Evolutionary conservation across 129 eudicot species (phyloP).

Genomic region (Chrysanthemum seticuspe): DNA sequence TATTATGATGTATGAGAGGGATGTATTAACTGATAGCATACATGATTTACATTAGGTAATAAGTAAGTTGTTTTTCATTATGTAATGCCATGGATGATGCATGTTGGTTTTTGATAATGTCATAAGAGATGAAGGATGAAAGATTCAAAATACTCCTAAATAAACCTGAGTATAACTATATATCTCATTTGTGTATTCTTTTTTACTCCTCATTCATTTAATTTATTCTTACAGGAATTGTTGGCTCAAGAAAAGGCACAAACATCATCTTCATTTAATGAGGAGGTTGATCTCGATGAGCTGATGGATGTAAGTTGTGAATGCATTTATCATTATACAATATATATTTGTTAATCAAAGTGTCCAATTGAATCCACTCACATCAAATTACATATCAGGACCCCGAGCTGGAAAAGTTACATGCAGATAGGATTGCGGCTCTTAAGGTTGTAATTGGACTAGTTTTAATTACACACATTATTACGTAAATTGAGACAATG

Average conservation of each 20-base stretch:
- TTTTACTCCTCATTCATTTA: not conserved
- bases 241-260: slow-evolving; percentile 73
- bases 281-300: slow-evolving; percentile 89
- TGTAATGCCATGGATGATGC: not conserved
- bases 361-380: slow-evolving; percentile 3
- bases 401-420: slow-evolving; percentile 94
- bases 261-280: slow-evolving; percentile 45
- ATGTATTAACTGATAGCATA: not conserved
- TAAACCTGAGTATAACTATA: no score
- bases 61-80: not conserved
- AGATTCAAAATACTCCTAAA: no score
- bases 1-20: not conserved
- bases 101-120: no score
- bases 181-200: no score
- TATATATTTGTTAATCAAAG: not conserved
- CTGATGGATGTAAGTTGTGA: slow-evolving; percentile 90
- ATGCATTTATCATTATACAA: no score
- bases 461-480: not conserved
- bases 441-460: slow-evolving; percentile 57
- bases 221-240: slow-evolving; percentile 51
- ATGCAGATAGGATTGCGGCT: slow-evolving; percentile 80
- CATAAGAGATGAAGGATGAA: no score
- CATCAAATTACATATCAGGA: slow-evolving; percentile 48
- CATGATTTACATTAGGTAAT: not conserved
- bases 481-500: not conserved